Evolutionary conservation across 345 rosid genomes (phyloP).

Genomic region (Cardamine occulta): DNA sequence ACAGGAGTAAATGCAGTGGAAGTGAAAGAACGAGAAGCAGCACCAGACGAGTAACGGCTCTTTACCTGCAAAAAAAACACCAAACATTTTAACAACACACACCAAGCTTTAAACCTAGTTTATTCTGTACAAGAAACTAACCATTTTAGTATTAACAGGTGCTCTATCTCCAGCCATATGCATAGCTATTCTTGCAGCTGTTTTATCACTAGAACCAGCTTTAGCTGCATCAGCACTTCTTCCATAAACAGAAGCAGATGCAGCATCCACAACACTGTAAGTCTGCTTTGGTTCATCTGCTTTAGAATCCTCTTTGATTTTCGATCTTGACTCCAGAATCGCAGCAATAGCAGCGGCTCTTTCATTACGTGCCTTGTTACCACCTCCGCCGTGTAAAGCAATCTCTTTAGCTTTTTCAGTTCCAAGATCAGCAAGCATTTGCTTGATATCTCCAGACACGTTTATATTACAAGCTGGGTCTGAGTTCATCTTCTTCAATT

Average conservation of each 20-base stretch:
- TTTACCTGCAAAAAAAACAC: conserved; percentile 59
- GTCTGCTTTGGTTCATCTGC: conserved; percentile 55
- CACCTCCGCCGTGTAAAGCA: conserved; percentile 95
- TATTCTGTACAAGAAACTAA: conserved; percentile 40
- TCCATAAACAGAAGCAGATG: conserved; percentile 95
- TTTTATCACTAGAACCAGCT: conserved; percentile 76
- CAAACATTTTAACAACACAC: conserved; percentile 3
- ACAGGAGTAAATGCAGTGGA: conserved; percentile 89
- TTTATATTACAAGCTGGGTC: conserved; percentile 84
- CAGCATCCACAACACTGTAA: conserved; percentile 92
- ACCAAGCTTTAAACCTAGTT: conserved; percentile 3
- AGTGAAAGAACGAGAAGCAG: conserved; percentile 97
- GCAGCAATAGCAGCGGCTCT: conserved; percentile 92
- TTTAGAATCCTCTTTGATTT: conserved; percentile 63
- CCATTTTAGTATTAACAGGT: conserved; percentile 86
- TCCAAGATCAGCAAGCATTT: conserved; percentile 88
- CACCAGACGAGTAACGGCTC: conserved; percentile 86
- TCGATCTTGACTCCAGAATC: conserved; percentile 81
- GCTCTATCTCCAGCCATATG: conserved; percentile 96
- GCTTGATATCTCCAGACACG: conserved; percentile 78
- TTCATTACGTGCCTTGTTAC: conserved; percentile 88
- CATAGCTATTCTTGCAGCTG: conserved; percentile 93
- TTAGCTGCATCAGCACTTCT: conserved; percentile 95
- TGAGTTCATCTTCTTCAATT: conserved; percentile 63
- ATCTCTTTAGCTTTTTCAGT: conserved; percentile 85